Evolutionary conservation across 1,284 basidiomycete genomes (phyloP).

Genomic region (Ceratobasidium sp.): DNA sequence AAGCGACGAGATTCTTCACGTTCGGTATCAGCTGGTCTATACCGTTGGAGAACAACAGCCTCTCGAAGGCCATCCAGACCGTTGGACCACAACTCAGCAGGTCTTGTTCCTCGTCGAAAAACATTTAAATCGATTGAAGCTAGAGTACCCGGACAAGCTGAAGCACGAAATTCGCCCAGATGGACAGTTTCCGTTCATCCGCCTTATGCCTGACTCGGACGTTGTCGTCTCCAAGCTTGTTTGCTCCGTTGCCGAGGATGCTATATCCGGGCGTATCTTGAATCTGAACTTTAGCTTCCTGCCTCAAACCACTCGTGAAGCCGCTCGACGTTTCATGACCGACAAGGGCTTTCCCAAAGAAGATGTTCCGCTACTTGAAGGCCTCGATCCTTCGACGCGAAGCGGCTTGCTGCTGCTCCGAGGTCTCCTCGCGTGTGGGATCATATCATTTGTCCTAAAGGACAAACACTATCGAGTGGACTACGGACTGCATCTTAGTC

Average conservation of each 20-base stretch:
- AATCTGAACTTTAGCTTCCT: constrained; percentile 41
- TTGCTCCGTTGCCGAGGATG: constrained; percentile 48
- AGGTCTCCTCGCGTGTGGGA: constrained; percentile 58
- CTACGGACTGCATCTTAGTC: constrained; percentile 60
- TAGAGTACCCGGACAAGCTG: constrained; percentile 45
- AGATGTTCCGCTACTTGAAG: constrained; percentile 1
- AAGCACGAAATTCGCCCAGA: constrained; percentile 43
- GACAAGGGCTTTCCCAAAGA: constrained; percentile 4
- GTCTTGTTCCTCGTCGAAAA: constrained; percentile 52
- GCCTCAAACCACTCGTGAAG: constrained; percentile 42
- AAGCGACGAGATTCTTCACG: constrained; percentile 64
- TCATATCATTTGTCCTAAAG: constrained; percentile 58
- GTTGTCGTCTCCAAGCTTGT: constrained; percentile 50
- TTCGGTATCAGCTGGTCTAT: constrained; percentile 63
- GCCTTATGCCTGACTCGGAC: constrained; percentile 50
- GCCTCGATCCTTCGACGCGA: constrained; percentile 49
- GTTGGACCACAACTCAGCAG: constrained; percentile 61
- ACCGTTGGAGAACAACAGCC: constrained; percentile 55
- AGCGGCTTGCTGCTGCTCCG: constrained; percentile 57
- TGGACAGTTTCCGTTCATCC: constrained; percentile 53
- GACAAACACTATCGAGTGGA: constrained; percentile 64
- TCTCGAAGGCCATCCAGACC: constrained; percentile 60
- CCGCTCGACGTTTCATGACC: constrained; percentile 50
- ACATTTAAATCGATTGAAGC: constrained; percentile 42
- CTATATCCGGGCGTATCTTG: constrained; percentile 46